A percentile compares a stretch with the other conserved stretches of the same genome.
Conservation (phyloP, 495 filamentous ascomycete genomes). For the Penicillium atrosanguineum region DNA sequence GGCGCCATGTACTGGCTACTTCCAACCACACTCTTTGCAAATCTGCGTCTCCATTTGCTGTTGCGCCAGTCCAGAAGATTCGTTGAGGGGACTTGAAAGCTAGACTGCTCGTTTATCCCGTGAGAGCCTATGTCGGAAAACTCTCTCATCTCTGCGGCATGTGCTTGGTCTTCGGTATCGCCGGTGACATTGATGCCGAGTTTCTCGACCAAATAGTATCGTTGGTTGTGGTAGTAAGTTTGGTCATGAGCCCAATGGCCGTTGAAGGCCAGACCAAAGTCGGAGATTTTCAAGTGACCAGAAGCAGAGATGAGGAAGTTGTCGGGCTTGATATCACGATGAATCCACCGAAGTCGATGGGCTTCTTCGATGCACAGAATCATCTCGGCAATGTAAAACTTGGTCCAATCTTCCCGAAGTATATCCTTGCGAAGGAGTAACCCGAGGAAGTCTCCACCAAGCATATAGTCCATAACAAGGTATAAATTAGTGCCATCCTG, state of each 20-base stretch:
- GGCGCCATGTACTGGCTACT: slow-evolving; percentile 98
- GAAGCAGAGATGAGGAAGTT: slow-evolving; percentile 88
- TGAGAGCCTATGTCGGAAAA: slow-evolving; percentile 1
- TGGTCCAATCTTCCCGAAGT: slow-evolving; percentile 71
- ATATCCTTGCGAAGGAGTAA: slow-evolving; percentile 78
- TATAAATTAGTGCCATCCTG: slow-evolving; percentile 83
- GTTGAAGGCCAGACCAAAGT: slow-evolving; percentile 92
- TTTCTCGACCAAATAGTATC: slow-evolving; percentile 71
- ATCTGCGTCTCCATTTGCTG: slow-evolving; percentile 64
- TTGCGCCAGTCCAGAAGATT: slow-evolving; percentile 75
- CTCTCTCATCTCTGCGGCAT: slow-evolving; percentile 38
- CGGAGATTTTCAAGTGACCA: slow-evolving; percentile 90
- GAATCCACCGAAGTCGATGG: slow-evolving; percentile 83
- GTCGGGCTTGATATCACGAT: slow-evolving; percentile 94
- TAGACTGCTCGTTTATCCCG: slow-evolving; percentile 9
- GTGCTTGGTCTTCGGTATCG: slow-evolving; percentile 66
- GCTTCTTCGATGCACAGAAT: slow-evolving; percentile 91
- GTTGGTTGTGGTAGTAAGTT: slow-evolving; percentile 76
- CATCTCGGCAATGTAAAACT: slow-evolving; percentile 93
- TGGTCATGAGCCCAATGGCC: slow-evolving; percentile 93
- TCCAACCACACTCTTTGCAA: slow-evolving; percentile 85
- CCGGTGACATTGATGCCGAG: slow-evolving; percentile 73
- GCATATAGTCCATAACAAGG: slow-evolving; percentile 96
- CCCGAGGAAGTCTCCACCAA: slow-evolving; percentile 89
- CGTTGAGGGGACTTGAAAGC: slow-evolving; percentile 15